These are phyloP conservation scores for Hypoxylon sp. DNA, from an alignment of 2,329 filamentous ascomycete species.

Conservation along the genomic window DNA sequence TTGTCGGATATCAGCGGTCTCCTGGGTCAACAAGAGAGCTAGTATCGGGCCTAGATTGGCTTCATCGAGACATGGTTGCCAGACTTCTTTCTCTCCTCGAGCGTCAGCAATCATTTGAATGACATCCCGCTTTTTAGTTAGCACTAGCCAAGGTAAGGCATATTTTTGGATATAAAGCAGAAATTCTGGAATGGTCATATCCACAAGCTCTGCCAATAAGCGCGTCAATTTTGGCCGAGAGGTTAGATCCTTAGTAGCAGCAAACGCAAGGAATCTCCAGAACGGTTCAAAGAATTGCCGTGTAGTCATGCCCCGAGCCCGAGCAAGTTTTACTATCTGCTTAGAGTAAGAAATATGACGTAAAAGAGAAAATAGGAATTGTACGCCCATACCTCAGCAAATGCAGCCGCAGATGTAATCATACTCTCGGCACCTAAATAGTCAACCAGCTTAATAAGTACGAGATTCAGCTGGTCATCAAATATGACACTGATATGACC, in stretches of 20 bases:
- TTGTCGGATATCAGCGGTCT: slow-evolving; percentile 70
- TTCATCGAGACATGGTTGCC: slow-evolving; percentile 68
- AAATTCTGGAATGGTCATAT: slow-evolving; percentile 81
- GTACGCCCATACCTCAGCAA: slow-evolving; percentile 75
- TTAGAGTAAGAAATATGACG: slow-evolving; percentile 14
- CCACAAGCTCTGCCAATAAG: slow-evolving; percentile 84
- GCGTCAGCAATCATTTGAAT: slow-evolving; percentile 86
- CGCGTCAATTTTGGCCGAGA: slow-evolving; percentile 85
- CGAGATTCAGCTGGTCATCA: slow-evolving; percentile 88
- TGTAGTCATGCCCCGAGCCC: slow-evolving; percentile 72
- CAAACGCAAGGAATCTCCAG: slow-evolving; percentile 87
- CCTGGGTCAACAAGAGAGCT: slow-evolving; percentile 72
- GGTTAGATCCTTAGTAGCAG: slow-evolving; percentile 85
- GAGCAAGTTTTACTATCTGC: slow-evolving; percentile 77
- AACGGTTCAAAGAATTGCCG: slow-evolving; percentile 85
- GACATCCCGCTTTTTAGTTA: slow-evolving; percentile 82
- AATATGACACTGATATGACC: slow-evolving; percentile 70
- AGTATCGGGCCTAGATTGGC: slow-evolving; percentile 72
- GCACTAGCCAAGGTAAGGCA: slow-evolving; percentile 87
- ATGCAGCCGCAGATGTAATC: slow-evolving; percentile 84
- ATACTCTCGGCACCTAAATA: slow-evolving; percentile 88
- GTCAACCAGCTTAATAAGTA: slow-evolving; percentile 85
- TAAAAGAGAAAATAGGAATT: background rate
- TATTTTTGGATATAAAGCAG: slow-evolving; percentile 82
- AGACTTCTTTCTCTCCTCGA: slow-evolving; percentile 77